Evolutionary conservation across 805 yeast genomes (phyloP).

Genomic region (Barnettozyma botsteinii): DNA sequence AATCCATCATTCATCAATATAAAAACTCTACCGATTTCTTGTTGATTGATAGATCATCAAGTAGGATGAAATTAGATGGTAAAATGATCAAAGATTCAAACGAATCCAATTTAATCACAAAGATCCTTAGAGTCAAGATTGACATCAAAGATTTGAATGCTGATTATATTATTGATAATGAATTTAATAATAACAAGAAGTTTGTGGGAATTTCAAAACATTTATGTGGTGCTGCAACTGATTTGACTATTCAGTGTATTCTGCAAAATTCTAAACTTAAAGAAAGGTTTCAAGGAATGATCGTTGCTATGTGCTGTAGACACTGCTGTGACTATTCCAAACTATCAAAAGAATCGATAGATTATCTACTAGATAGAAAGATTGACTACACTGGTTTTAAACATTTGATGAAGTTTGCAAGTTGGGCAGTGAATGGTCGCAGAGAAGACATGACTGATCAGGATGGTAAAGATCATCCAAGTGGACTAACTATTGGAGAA

Average conservation of each 20-base stretch:
- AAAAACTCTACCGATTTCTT: slow-evolving; percentile 35
- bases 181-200: slow-evolving; percentile 12
- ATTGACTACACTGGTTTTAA: slow-evolving; percentile 36
- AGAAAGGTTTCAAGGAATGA: slow-evolving; percentile 43
- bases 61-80: slow-evolving; percentile 71
- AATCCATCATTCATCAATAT: slow-evolving; percentile 24
- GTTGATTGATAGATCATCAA: slow-evolving; percentile 70
- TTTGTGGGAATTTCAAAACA: slow-evolving; percentile 77
- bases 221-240: slow-evolving; percentile 92
- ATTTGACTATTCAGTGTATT: slow-evolving; percentile 67
- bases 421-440: slow-evolving; percentile 86
- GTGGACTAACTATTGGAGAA: slow-evolving; percentile 40
- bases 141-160: slow-evolving; percentile 76
- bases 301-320: slow-evolving; percentile 91
- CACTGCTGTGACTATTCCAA: slow-evolving; percentile 71
- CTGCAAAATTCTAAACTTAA: slow-evolving; percentile 32
- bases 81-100: slow-evolving; percentile 54
- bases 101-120: slow-evolving; percentile 26
- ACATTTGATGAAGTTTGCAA: slow-evolving; percentile 55
- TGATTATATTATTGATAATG: slow-evolving; percentile 35
- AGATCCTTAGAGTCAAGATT: slow-evolving; percentile 47
- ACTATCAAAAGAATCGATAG: slow-evolving; percentile 30
- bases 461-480: slow-evolving; percentile 39
- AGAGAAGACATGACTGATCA: slow-evolving; percentile 34
- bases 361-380: slow-evolving; percentile 17